Evolutionary conservation across 2,329 filamentous ascomycete genomes (phyloP).

Genomic region (Ilyonectria destructans): DNA sequence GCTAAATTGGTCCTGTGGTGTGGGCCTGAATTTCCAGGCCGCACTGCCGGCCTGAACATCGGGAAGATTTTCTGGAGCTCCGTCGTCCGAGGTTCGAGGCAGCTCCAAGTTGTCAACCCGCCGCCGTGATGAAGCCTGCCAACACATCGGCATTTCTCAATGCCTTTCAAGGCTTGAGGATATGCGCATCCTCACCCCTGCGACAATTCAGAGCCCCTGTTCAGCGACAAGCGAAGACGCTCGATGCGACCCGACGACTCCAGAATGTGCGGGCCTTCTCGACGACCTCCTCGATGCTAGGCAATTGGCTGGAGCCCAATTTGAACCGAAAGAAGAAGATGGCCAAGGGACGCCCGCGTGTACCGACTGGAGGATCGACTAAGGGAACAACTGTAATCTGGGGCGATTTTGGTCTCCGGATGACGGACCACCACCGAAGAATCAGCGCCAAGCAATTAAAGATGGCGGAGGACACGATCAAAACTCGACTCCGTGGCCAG

Average conservation of each 20-base stretch:
- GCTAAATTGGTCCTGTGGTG: conserved; percentile 49
- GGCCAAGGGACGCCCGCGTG: conserved; percentile 90
- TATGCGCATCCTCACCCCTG: conserved; percentile 59
- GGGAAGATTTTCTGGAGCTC: conserved; percentile 56
- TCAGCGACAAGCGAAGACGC: conserved; percentile 48
- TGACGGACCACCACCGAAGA: conserved; percentile 93
- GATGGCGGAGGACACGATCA: conserved; percentile 95
- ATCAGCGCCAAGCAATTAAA: conserved; percentile 90
- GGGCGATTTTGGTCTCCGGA: conserved; percentile 95
- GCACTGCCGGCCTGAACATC: conserved; percentile 30
- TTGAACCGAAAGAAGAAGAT: conserved; percentile 85
- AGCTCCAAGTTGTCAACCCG: conserved; percentile 44
- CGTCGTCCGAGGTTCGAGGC: conserved; percentile 44
- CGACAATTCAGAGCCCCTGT: conserved; percentile 57
- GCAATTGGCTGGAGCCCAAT: conserved; percentile 88
- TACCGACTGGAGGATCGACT: conserved; percentile 90
- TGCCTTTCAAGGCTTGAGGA: conserved; percentile 67
- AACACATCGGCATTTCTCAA: conserved; percentile 63
- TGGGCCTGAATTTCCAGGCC: conserved; percentile 45
- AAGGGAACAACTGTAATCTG: conserved; percentile 96
- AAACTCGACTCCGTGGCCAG: conserved; percentile 88
- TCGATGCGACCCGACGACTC: conserved; percentile 55
- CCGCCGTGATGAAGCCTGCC: conserved; percentile 64
- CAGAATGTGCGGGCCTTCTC: conserved; percentile 79
- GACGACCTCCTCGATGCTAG: conserved; percentile 72